Percentiles rank a stretch among this genome's conserved stretches.
These are phyloP conservation scores for Camillea tinctor DNA, from an alignment of 2,329 filamentous ascomycete species.

Conservation along the genomic window DNA sequence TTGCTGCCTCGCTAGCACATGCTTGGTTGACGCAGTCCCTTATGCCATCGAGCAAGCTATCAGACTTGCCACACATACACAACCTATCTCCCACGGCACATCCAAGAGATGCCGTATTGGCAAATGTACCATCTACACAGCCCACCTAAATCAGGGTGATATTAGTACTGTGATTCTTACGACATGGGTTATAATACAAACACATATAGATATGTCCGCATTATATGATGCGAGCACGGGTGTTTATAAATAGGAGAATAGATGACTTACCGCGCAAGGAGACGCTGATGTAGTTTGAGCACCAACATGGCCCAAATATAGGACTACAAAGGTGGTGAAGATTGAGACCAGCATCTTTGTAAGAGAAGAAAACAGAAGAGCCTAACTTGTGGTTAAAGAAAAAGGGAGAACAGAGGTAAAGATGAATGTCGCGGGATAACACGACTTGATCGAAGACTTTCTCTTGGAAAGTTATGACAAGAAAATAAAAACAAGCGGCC, in stretches of 20 bases:
- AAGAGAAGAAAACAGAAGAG: not conserved
- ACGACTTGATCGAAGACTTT: not conserved
- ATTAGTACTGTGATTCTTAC: constrained; percentile 11
- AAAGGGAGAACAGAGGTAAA: too few relatives aligned
- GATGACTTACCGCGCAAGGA: constrained; percentile 26
- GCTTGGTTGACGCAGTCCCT: constrained; percentile 38
- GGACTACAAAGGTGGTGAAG: constrained; percentile 12
- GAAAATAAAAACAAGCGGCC: constrained; percentile 5
- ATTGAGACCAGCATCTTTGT: constrained; percentile 19
- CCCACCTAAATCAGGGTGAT: constrained; percentile 15
- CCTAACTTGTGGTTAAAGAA: not conserved
- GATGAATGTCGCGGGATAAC: not conserved
- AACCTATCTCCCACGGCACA: constrained; percentile 29
- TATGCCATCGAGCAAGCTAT: constrained; percentile 34
- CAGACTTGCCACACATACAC: constrained; percentile 41
- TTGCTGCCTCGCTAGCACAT: constrained; percentile 28
- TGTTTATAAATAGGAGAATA: not conserved
- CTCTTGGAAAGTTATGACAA: constrained; percentile 4
- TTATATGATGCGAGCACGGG: not conserved
- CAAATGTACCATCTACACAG: constrained; percentile 29
- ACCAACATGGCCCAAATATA: constrained; percentile 17
- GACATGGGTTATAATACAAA: too few relatives aligned
- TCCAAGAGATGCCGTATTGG: constrained; percentile 19
- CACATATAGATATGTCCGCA: not conserved
- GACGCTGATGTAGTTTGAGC: constrained; percentile 19